Conservation (phyloP, 1,284 basidiomycete genomes). For the Cystobasidiaceae sp. region DNA sequence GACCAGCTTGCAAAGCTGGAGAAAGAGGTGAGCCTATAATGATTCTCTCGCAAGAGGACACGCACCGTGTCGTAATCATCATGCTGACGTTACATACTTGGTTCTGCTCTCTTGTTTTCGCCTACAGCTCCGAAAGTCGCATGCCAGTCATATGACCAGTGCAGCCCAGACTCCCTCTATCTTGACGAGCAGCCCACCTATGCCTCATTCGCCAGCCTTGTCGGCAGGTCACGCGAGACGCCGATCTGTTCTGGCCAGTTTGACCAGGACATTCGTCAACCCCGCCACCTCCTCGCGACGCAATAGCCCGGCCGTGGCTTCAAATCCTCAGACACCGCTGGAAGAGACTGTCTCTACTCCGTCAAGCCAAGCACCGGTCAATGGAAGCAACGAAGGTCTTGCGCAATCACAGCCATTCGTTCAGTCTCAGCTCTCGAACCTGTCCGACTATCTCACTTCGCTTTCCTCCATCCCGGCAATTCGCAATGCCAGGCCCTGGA, state of each 20-base stretch:
- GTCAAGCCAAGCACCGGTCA: neutral
- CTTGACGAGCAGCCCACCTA: neutral
- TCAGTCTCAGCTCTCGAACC: slow-evolving; percentile 16
- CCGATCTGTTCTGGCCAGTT: slow-evolving; percentile 8
- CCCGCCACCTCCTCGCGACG: neutral
- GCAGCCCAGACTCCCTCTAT: slow-evolving; percentile 9
- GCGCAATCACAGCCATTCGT: too few species aligned
- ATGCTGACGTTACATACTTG: neutral
- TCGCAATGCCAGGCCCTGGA: slow-evolving; percentile 12
- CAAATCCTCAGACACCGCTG: too few species aligned
- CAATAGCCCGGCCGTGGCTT: neutral
- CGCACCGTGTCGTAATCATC: neutral
- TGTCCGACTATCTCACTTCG: slow-evolving; percentile 27
- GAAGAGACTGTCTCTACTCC: neutral
- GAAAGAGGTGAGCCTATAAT: neutral
- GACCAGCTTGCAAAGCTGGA: slow-evolving; percentile 24
- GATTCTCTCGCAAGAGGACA: neutral
- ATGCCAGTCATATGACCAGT: neutral
- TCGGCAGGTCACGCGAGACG: slow-evolving; percentile 3
- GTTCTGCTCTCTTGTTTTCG: neutral
- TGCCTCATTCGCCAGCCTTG: neutral
- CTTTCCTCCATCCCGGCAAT: slow-evolving; percentile 22
- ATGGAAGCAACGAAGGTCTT: too few species aligned
- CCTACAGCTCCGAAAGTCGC: slow-evolving; percentile 14
- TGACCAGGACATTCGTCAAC: neutral